phyloP scores from a whole-genome alignment of 768 basidiomycete genomes.

The Mycena amicta region DNA sequence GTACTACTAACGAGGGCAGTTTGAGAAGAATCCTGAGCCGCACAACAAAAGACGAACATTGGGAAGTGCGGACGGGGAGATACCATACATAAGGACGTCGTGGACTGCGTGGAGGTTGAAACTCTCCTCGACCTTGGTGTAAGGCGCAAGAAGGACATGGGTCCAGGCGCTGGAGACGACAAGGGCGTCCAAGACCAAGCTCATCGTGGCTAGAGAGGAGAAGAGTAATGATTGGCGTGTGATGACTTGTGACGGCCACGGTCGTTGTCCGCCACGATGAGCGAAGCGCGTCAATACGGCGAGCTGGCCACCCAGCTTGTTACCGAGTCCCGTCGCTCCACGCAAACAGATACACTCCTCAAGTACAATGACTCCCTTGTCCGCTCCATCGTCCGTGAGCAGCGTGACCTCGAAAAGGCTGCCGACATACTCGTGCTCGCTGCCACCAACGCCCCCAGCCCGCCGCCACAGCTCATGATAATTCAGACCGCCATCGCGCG shows the following conservation, averaged over 20 bases:
- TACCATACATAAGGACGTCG: constrained; percentile 82
- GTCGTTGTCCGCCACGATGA: constrained; percentile 33
- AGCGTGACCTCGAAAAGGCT: constrained; percentile 79
- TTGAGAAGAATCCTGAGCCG: neutral
- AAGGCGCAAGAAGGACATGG: constrained; percentile 81
- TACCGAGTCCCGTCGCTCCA: constrained; percentile 83
- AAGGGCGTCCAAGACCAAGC: constrained; percentile 48
- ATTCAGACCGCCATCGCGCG: constrained; percentile 87
- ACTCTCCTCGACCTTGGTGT: constrained; percentile 96
- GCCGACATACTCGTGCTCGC: constrained; percentile 40
- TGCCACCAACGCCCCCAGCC: constrained; percentile 39
- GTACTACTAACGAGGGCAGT: constrained; percentile 52
- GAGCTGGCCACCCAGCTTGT: constrained; percentile 90
- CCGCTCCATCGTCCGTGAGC: constrained; percentile 84
- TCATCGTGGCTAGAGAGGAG: constrained; percentile 29
- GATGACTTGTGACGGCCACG: constrained; percentile 42
- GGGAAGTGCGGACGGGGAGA: constrained; percentile 40
- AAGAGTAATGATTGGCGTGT: constrained; percentile 34
- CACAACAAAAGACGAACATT: constrained; percentile 45
- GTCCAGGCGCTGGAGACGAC: constrained; percentile 54
- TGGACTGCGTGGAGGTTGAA: constrained; percentile 93
- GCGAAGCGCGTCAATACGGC: constrained; percentile 68
- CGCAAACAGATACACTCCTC: constrained; percentile 77
- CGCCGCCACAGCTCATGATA: constrained; percentile 72
- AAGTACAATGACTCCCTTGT: constrained; percentile 93